A percentile compares a stretch with the other conserved stretches of the same genome.
Conservation (phyloP, 805 yeast species). For the Saccharomycopsis selenospora region DNA sequence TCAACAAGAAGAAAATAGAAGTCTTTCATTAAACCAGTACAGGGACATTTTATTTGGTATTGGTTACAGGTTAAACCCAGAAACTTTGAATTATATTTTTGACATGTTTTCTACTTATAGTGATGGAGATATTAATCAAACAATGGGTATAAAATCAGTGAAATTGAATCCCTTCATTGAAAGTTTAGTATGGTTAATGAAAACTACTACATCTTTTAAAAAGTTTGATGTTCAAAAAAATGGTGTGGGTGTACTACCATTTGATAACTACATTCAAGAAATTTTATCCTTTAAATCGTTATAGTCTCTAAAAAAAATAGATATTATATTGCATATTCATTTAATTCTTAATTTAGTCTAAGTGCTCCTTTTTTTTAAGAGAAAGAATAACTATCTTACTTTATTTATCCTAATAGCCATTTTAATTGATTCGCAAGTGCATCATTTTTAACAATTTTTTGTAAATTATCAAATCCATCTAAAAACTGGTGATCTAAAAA, state of each 20-base stretch:
- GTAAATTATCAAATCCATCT: neutral
- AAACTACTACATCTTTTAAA: conserved; percentile 72
- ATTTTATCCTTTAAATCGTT: conserved; percentile 31
- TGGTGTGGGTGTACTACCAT: conserved; percentile 62
- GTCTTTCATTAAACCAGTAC: conserved; percentile 57
- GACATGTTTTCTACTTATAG: conserved; percentile 34
- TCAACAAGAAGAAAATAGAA: conserved; percentile 41
- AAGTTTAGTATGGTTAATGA: conserved; percentile 66
- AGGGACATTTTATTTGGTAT: conserved; percentile 54
- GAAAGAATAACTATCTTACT: too few relatives aligned
- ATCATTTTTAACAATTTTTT: neutral
- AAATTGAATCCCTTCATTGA: conserved; percentile 79
- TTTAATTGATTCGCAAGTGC: neutral
- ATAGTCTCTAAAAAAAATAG: too few relatives aligned
- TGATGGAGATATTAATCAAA: conserved; percentile 21
- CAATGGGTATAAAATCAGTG: conserved; percentile 31
- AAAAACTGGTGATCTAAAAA: conserved; percentile 42
- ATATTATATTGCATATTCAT: too few relatives aligned
- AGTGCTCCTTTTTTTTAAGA: too few relatives aligned
- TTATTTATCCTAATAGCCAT: neutral
- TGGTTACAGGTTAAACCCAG: conserved; percentile 58
- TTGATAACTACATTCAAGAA: conserved; percentile 58
- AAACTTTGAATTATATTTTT: conserved; percentile 50
- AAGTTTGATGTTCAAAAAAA: conserved; percentile 67
- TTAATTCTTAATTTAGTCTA: too few relatives aligned